Evolutionary conservation across 495 filamentous ascomycete genomes (phyloP).

Genomic region (Xylaria intraflava): DNA sequence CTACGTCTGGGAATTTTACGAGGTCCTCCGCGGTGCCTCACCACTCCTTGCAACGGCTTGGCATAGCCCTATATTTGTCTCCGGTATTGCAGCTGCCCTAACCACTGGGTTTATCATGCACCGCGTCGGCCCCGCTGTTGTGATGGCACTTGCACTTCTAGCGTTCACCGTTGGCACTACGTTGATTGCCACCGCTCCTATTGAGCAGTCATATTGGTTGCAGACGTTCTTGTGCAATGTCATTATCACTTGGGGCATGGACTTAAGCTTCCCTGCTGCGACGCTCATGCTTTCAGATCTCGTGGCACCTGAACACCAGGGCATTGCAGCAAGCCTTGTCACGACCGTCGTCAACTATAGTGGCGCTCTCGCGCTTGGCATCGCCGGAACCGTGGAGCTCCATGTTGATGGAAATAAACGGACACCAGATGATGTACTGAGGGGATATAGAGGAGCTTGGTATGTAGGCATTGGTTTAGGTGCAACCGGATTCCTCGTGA

Average conservation of each 20-base stretch:
- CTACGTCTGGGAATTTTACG: conserved; percentile 53
- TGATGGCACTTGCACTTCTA: conserved; percentile 48
- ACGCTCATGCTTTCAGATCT: conserved; percentile 40
- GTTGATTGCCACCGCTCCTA: conserved; percentile 44
- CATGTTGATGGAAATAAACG: conserved; percentile 29
- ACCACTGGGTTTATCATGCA: conserved; percentile 45
- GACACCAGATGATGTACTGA: conserved; percentile 27
- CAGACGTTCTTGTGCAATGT: conserved; percentile 45
- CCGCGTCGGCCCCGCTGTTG: conserved; percentile 37
- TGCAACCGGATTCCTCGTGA: conserved; percentile 18
- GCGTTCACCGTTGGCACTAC: conserved; percentile 44
- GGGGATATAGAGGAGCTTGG: conserved; percentile 36
- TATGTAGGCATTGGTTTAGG: conserved; percentile 26
- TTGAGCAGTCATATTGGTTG: conserved; percentile 42
- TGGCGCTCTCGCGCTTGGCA: conserved; percentile 42
- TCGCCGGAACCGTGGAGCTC: conserved; percentile 42
- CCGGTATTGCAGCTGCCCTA: conserved; percentile 48
- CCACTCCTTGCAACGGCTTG: conserved; percentile 47
- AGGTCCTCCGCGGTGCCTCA: conserved; percentile 42
- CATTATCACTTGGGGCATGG: conserved; percentile 52
- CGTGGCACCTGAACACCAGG: conserved; percentile 40
- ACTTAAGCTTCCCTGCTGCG: conserved; percentile 36
- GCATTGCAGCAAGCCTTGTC: conserved; percentile 39
- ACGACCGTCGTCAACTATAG: conserved; percentile 44
- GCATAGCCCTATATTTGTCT: conserved; percentile 41